Evolutionary conservation across 306 rosid species (phyloP), one percentile per base, ranked within the genome.

Genomic region (Myrica gale): DNA sequence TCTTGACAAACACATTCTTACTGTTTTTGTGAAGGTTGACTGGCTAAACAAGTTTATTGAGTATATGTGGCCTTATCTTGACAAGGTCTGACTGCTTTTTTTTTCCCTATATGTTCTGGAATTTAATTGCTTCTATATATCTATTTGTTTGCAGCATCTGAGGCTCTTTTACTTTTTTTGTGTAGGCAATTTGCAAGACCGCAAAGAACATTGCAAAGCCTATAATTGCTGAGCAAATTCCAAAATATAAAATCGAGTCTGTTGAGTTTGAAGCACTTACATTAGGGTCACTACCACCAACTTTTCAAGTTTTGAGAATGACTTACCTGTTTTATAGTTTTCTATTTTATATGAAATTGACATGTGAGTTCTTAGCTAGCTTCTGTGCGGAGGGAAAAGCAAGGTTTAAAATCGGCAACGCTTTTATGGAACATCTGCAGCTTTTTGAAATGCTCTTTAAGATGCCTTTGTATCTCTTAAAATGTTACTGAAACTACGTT

Each of bases 31-130:
- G 21, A 63, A 94, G 97, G 69, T 94, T 74, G 98, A 94, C 53
- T 94, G 98, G 98, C 82, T 94, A 39, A 94, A 91, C 89, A 91
- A 78, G 81, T 85, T 94, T 74, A 70, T 94, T 50, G 84, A 81
- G 56, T 88, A 81, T 56, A 91, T 94, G 97, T 94, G 98, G 97
- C 98, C 98, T n/a, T 90, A 85, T 77, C 97, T 94, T 15, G 89
- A 94, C 79, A 94, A 91, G 98, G 98, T 94, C 15, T 13, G 43
- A 13, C 52, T 6, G 15, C 32, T 74, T 60, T 45, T 55, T 39
- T 39, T n/a, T 72, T 10, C 19, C 32, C 0, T 5, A 53, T 42
- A 23, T 55, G 32, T 44, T 55, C 10, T 5, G 11, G 12, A 6
- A 16, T 47, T 23, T 65, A 44, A 39, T 32, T 65, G 20, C 52